Evolutionary conservation across 345 rosid species (phyloP).

Genomic region (Iberis pinnata): DNA sequence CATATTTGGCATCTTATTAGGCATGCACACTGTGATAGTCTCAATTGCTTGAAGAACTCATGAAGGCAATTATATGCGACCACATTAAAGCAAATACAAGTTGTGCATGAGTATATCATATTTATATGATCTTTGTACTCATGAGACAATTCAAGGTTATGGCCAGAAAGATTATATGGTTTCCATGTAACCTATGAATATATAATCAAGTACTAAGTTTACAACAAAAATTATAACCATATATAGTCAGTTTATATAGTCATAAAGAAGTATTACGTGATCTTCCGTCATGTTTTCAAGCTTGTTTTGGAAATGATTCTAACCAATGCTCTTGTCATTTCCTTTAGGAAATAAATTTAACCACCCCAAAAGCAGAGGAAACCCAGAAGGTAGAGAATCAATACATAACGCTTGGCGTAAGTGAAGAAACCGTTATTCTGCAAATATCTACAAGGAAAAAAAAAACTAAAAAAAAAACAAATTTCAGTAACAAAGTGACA

Average conservation of each 20-base stretch:
- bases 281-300: not conserved
- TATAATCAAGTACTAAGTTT: slow-evolving; percentile 1
- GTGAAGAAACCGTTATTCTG: not conserved
- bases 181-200: not conserved
- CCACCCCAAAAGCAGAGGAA: not conserved
- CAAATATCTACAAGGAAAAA: not conserved
- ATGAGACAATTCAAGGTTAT: not conserved
- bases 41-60: not conserved
- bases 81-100: not conserved
- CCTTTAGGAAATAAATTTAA: not conserved
- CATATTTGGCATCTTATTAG: too few relatives aligned
- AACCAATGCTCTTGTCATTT: not conserved
- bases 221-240: not conserved
- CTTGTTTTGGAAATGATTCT: not conserved
- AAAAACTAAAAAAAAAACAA: too few relatives aligned
- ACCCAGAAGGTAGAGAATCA: not conserved
- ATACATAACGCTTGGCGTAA: not conserved
- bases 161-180: not conserved
- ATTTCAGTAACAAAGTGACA: not conserved
- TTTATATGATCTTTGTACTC: not conserved
- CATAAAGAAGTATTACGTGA: not conserved
- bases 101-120: not conserved
- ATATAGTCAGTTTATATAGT: not conserved
- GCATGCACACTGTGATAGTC: not conserved
- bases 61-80: not conserved